These are phyloP conservation scores for Boletus rufocinnamomeus DNA, from an alignment of 768 basidiomycete genomes.

Conservation along the genomic window DNA sequence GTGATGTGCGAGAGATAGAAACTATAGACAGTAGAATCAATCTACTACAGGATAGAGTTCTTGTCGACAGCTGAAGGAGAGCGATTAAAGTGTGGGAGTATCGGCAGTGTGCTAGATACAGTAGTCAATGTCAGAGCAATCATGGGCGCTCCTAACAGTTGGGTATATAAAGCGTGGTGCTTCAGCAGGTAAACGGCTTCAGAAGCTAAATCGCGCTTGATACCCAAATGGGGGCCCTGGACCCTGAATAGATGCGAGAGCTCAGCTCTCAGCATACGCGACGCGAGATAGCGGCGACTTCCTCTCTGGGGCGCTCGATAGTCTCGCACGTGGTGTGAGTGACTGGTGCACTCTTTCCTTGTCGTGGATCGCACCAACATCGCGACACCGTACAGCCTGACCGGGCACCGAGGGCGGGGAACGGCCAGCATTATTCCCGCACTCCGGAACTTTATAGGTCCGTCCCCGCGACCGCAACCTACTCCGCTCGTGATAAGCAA, in stretches of 20 bases:
- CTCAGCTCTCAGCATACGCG: slow-evolving; percentile 23
- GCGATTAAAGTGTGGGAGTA: slow-evolving; percentile 7
- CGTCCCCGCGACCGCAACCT: slow-evolving; percentile 25
- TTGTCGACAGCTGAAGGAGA: slow-evolving; percentile 15
- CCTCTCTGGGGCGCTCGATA: slow-evolving; percentile 19
- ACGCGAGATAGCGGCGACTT: slow-evolving; percentile 32
- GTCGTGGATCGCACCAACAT: slow-evolving; percentile 4
- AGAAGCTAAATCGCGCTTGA: background rate
- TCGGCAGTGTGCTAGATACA: background rate
- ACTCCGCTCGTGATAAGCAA: slow-evolving; percentile 28
- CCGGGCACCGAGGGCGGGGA: slow-evolving; percentile 5
- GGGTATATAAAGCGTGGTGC: background rate
- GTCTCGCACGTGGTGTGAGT: slow-evolving; percentile 8
- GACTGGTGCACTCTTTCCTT: slow-evolving; percentile 3
- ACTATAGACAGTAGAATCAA: slow-evolving; percentile 31
- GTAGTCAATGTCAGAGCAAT: background rate
- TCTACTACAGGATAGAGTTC: slow-evolving; percentile 19
- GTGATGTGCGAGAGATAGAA: slow-evolving; percentile 1
- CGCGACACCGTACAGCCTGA: slow-evolving; percentile 2
- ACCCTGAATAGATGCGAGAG: slow-evolving; percentile 1
- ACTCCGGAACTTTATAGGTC: background rate
- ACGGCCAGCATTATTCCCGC: slow-evolving; percentile 16
- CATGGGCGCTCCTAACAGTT: background rate
- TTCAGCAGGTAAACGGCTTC: background rate
- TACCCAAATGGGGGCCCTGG: background rate